A percentile compares a stretch with the other conserved stretches of the same genome.
Conservation (phyloP, 345 rosid genomes). For the Balakata baccata region DNA sequence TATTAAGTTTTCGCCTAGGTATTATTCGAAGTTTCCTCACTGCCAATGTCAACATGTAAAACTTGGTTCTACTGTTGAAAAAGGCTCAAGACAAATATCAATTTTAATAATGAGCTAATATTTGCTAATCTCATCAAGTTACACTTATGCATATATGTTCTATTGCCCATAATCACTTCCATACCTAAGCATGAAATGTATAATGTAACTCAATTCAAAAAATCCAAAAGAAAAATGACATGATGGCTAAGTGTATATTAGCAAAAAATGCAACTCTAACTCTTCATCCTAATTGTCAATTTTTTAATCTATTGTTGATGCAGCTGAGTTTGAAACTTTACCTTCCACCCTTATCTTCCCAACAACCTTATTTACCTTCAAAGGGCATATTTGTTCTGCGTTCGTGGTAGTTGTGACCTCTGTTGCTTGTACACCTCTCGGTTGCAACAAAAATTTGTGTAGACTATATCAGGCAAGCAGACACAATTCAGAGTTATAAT, state of each 20-base stretch:
- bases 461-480: constrained; percentile 36
- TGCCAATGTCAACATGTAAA: constrained; percentile 35
- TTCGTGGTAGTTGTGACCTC: constrained; percentile 42
- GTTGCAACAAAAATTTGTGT: constrained; percentile 83
- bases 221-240: constrained; percentile 7
- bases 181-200: neutral
- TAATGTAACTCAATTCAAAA: neutral
- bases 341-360: constrained; percentile 92
- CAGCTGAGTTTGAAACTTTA: constrained; percentile 23
- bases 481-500: constrained; percentile 11
- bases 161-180: neutral
- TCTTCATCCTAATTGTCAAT: neutral
- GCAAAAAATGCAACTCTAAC: neutral
- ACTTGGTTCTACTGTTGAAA: neutral
- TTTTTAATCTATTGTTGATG: constrained; percentile 7
- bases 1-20: constrained; percentile 68
- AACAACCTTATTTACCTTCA: constrained; percentile 56
- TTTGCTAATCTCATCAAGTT: neutral
- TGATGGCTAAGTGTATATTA: neutral
- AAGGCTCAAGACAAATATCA: neutral
- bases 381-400: constrained; percentile 42
- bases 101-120: neutral
- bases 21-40: constrained; percentile 73
- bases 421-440: constrained; percentile 53
- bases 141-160: neutral